Conservation (phyloP, 2,329 filamentous ascomycete species). For the Rutstroemia sp. region DNA sequence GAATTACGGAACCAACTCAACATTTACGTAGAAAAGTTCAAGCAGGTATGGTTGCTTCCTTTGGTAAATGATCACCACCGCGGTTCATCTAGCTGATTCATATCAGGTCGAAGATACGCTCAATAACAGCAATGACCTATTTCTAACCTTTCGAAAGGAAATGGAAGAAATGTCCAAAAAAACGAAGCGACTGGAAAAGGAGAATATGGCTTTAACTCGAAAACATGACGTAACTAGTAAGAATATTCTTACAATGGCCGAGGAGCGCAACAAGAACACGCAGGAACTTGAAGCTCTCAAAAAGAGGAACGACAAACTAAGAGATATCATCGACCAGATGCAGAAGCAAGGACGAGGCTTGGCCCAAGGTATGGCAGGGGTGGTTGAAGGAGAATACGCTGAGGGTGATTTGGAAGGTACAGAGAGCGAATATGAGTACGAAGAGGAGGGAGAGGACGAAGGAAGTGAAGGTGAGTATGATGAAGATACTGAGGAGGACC, state of each 20-base stretch:
- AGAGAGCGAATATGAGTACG: slow-evolving; percentile 58
- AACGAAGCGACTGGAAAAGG: slow-evolving; percentile 92
- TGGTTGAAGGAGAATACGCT: slow-evolving; percentile 53
- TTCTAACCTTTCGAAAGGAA: slow-evolving; percentile 93
- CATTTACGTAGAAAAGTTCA: slow-evolving; percentile 98
- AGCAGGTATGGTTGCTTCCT: slow-evolving; percentile 64
- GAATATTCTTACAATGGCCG: slow-evolving; percentile 95
- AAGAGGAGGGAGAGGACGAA: slow-evolving; percentile 51
- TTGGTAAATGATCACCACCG: not conserved
- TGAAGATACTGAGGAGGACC: slow-evolving; percentile 36
- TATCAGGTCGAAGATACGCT: slow-evolving; percentile 92
- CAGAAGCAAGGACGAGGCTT: slow-evolving; percentile 84
- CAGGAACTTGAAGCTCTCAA: slow-evolving; percentile 70
- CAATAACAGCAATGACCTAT: slow-evolving; percentile 96
- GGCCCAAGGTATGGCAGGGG: slow-evolving; percentile 54
- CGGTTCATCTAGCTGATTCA: slow-evolving; percentile 34
- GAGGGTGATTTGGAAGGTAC: slow-evolving; percentile 45
- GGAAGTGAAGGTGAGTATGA: slow-evolving; percentile 35
- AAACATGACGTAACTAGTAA: slow-evolving; percentile 91
- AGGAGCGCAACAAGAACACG: slow-evolving; percentile 73
- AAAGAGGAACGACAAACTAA: slow-evolving; percentile 79
- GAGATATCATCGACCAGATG: slow-evolving; percentile 93
- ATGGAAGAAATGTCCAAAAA: slow-evolving; percentile 99
- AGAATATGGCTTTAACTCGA: slow-evolving; percentile 82
- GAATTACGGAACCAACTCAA: slow-evolving; percentile 93